Percentiles rank a stretch among this genome's conserved stretches.
These are phyloP conservation scores for Thraustochytrium striatum DNA, from an alignment of 352 stramenopile species.

Conservation along the genomic window DNA sequence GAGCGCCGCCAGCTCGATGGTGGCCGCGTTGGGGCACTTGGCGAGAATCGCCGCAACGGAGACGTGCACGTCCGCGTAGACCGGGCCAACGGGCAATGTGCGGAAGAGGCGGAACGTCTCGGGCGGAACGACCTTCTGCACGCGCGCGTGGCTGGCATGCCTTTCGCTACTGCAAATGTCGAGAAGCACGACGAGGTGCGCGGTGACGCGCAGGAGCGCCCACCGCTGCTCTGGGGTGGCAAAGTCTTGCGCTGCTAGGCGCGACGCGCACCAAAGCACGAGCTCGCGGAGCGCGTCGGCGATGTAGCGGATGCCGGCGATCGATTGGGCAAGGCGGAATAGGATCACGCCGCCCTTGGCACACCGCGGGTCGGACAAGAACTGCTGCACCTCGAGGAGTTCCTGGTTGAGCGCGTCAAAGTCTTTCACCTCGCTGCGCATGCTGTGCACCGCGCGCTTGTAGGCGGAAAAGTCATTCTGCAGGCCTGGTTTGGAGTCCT, in stretches of 20 bases:
- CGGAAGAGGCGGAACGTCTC: conserved; percentile 48
- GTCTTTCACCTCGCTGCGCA: conserved; percentile 58
- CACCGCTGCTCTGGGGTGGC: conserved; percentile 59
- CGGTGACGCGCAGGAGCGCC: conserved; percentile 55
- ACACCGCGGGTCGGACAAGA: conserved; percentile 61
- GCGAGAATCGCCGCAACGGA: conserved; percentile 48
- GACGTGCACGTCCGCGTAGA: conserved; percentile 54
- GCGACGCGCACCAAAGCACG: not conserved
- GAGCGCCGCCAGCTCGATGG: not conserved
- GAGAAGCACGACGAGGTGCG: conserved; percentile 56
- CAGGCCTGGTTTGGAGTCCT: conserved; percentile 66
- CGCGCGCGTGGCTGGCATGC: not conserved
- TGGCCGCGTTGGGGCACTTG: conserved; percentile 42
- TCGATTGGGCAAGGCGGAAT: conserved; percentile 10
- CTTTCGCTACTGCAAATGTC: conserved; percentile 55
- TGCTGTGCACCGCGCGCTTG: conserved; percentile 64
- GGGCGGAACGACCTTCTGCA: conserved; percentile 52
- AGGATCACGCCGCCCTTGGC: conserved; percentile 56
- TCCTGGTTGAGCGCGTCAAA: conserved; percentile 63
- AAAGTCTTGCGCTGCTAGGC: conserved; percentile 54
- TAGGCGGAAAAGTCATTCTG: conserved; percentile 70
- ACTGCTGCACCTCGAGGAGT: conserved; percentile 62
- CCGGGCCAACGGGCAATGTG: conserved; percentile 49
- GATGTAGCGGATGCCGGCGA: conserved; percentile 13
- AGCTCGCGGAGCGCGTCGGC: not conserved